Evolutionary conservation across 139 green algal genomes (phyloP), one percentile per base, ranked within the genome.

Genomic region (Protoeuglena noctilucae): DNA sequence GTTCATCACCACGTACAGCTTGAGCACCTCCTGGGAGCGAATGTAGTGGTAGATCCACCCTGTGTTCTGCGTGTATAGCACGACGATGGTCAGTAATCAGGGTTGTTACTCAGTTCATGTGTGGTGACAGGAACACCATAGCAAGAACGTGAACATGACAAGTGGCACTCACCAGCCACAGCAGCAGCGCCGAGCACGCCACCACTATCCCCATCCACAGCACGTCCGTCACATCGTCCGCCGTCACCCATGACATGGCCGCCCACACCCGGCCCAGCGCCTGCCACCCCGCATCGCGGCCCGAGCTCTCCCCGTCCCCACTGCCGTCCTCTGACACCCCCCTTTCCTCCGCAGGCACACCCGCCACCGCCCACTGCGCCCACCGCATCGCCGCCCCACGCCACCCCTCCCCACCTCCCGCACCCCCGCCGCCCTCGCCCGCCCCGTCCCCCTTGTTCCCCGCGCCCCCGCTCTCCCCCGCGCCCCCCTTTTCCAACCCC

Each of bases 41-140:
- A 81, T 69, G 74, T 78, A 93, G 50, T 86, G 93, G 62, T 93
- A 94, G 48, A 93, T 80, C 19, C 72, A 71, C 2, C 85, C 80
- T 1, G 78, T 84, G 30, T 75, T 63, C 18, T 91, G 64, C n/a
- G 53, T 51, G 21, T 62, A 60, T 57, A 93, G 69, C 23, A 78
- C 68, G 0, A 55, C n/a, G 2, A 78, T 60, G 5, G 73, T n/a
- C 62, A 1, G 40, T 30, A 24, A 66, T 31, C 51, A 89, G 71
- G 27, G 92, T 80, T 22, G 61, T 39, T 24, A 80, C 56, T 46
- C 74, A 83, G 41, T 93, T 47, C 25, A 87, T 19, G 59, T 94
- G 24, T 45, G 49, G 19, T 4, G 46, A 40, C 27, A 45, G 52
- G 28, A n/a, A 34, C 43, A 50, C 5, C 43, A 50, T 18, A 18